phyloP scores from a whole-genome alignment of 805 yeast species.

The Metschnikowia continentalis region DNA sequence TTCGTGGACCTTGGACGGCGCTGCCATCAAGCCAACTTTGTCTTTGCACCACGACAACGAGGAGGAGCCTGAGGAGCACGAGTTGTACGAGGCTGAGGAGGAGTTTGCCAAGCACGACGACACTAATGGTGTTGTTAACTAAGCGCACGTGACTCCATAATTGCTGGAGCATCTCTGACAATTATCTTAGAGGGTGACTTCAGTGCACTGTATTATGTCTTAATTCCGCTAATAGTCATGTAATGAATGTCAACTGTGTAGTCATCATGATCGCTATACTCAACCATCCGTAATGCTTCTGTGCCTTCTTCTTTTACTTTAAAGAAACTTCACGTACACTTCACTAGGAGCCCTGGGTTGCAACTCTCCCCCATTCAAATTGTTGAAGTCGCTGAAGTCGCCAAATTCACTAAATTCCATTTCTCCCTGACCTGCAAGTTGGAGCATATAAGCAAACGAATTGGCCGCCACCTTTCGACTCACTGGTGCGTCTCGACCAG shows the following conservation, averaged over 20 bases:
- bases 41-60: constrained; percentile 68
- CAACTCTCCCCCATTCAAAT: background rate
- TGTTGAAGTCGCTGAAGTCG: no score
- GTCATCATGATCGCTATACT: no score
- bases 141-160: constrained; percentile 4
- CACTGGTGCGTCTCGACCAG: constrained; percentile 3
- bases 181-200: background rate
- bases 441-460: constrained; percentile 14
- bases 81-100: constrained; percentile 51
- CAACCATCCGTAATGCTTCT: no score
- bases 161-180: background rate
- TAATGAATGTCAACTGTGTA: background rate
- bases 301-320: no score
- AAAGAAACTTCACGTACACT: background rate
- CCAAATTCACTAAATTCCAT: background rate
- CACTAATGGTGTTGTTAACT: constrained; percentile 24
- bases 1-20: constrained; percentile 93
- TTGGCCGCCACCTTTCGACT: constrained; percentile 13
- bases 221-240: background rate
- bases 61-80: constrained; percentile 38
- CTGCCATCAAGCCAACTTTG: constrained; percentile 90
- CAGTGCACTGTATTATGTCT: constrained; percentile 3
- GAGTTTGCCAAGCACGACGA: constrained; percentile 40
- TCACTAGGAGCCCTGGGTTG: background rate
- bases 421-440: constrained; percentile 9